phyloP scores from a whole-genome alignment of 495 filamentous ascomycete genomes.

The Neohortaea acidophila region DNA sequence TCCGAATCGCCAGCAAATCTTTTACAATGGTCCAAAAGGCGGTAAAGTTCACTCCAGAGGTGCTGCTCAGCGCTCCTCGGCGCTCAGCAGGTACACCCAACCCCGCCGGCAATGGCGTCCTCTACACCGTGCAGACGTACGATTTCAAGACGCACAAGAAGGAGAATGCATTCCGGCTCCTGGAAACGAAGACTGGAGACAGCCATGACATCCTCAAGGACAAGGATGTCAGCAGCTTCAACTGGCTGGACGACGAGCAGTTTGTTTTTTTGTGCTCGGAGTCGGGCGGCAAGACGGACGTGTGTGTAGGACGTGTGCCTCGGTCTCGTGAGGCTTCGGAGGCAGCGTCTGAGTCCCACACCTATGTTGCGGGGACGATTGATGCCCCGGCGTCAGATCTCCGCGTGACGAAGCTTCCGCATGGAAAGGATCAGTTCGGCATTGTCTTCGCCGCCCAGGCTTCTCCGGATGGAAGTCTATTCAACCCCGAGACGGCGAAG shows the following conservation, averaged over 20 bases:
- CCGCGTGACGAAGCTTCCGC: slow-evolving; percentile 47
- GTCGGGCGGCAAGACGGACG: slow-evolving; percentile 50
- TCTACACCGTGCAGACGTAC: slow-evolving; percentile 66
- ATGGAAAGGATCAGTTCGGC: slow-evolving; percentile 42
- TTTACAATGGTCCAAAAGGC: slow-evolving; percentile 27
- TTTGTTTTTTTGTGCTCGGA: slow-evolving; percentile 48
- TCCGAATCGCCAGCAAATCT: too few relatives aligned
- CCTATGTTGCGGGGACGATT: slow-evolving; percentile 47
- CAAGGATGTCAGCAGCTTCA: slow-evolving; percentile 47
- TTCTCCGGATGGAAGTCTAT: slow-evolving; percentile 40
- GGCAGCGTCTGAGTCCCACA: too few relatives aligned
- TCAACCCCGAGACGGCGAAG: slow-evolving; percentile 38
- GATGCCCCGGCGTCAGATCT: slow-evolving; percentile 57
- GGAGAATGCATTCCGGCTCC: slow-evolving; percentile 54
- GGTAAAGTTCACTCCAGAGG: slow-evolving; percentile 31
- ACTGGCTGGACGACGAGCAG: slow-evolving; percentile 53
- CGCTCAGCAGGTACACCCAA: slow-evolving; percentile 67
- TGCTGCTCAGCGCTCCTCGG: slow-evolving; percentile 71
- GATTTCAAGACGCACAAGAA: slow-evolving; percentile 69
- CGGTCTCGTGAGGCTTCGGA: background rate
- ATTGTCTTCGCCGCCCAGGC: slow-evolving; percentile 52
- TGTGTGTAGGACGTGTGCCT: slow-evolving; percentile 39
- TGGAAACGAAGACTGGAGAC: slow-evolving; percentile 55
- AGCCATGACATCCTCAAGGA: slow-evolving; percentile 52
- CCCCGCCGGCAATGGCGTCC: slow-evolving; percentile 46